Conservation (phyloP, 169 alveolate species). For the Plasmodium reichenowi region DNA sequence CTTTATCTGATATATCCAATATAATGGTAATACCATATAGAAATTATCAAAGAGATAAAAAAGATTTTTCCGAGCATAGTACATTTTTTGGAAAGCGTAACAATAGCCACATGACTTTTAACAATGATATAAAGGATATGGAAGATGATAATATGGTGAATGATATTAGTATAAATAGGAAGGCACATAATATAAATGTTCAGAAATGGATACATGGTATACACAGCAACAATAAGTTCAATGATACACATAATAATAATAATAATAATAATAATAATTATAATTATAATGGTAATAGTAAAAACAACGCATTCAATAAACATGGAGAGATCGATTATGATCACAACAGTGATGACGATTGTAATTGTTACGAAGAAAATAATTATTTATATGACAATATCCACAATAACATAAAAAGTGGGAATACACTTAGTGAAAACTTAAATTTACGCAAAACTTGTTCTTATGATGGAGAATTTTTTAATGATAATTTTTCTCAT, state of each 20-base stretch:
- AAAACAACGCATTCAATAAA: neutral
- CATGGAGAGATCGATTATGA: neutral
- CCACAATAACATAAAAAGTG: too few species aligned
- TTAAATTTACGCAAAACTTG: too few species aligned
- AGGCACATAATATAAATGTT: neutral
- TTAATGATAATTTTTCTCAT: neutral
- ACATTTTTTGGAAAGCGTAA: slow-evolving; percentile 2
- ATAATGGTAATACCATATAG: neutral
- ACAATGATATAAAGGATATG: neutral
- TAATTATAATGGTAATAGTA: neutral
- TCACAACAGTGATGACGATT: slow-evolving; percentile 6
- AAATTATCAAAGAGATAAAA: neutral
- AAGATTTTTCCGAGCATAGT: neutral
- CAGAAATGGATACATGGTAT: slow-evolving; percentile 4
- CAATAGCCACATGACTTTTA: neutral
- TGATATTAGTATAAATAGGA: neutral
- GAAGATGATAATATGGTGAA: slow-evolving; percentile 8
- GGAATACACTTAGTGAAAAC: too few species aligned
- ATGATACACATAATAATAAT: slow-evolving; percentile 3
- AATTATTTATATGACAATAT: too few species aligned
- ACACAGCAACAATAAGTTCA: neutral
- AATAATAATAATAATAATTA: neutral
- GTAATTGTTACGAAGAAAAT: too few species aligned
- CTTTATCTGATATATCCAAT: neutral
- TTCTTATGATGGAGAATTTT: neutral